Percentiles rank a stretch among this genome's conserved stretches.
phyloP scores from a whole-genome alignment of 2,329 filamentous ascomycete species.

The Metarhizium rileyi region DNA sequence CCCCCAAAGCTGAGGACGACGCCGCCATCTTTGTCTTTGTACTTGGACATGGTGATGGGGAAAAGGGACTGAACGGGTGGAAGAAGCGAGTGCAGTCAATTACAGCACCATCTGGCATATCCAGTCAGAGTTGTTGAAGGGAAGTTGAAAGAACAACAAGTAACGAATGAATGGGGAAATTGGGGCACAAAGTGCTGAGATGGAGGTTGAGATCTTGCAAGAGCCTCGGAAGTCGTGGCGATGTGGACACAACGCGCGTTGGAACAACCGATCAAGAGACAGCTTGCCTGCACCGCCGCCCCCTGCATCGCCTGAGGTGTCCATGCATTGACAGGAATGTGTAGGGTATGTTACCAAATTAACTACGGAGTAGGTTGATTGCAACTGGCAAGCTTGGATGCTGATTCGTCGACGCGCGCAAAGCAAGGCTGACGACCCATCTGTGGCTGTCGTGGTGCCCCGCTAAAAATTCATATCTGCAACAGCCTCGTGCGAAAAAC shows the following conservation, averaged over 20 bases:
- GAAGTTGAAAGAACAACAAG: slow-evolving; percentile 2
- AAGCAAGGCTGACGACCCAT: background rate
- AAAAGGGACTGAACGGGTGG: slow-evolving; percentile 12
- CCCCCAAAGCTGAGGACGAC: slow-evolving; percentile 62
- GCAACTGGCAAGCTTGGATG: background rate
- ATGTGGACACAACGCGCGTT: slow-evolving; percentile 4
- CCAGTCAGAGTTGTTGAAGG: slow-evolving; percentile 13
- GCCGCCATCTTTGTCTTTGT: slow-evolving; percentile 56
- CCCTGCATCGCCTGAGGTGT: too few species aligned
- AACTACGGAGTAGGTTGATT: too few species aligned
- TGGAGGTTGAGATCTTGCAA: background rate
- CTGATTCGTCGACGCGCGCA: background rate
- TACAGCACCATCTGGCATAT: slow-evolving; percentile 22
- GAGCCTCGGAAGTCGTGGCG: slow-evolving; percentile 10
- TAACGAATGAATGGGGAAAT: background rate
- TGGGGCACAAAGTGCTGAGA: slow-evolving; percentile 4
- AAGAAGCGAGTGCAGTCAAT: slow-evolving; percentile 7
- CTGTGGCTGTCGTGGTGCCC: too few species aligned
- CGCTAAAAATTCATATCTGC: slow-evolving; percentile 14
- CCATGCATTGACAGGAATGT: too few species aligned
- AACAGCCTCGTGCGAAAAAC: slow-evolving; percentile 14
- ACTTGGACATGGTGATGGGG: slow-evolving; percentile 31
- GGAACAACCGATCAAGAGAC: background rate
- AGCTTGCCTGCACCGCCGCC: too few species aligned
- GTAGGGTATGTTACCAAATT: too few species aligned